A percentile compares a stretch with the other conserved stretches of the same genome.
Conservation (phyloP, 148 eudicot species). For the Polygonum maritimum region DNA sequence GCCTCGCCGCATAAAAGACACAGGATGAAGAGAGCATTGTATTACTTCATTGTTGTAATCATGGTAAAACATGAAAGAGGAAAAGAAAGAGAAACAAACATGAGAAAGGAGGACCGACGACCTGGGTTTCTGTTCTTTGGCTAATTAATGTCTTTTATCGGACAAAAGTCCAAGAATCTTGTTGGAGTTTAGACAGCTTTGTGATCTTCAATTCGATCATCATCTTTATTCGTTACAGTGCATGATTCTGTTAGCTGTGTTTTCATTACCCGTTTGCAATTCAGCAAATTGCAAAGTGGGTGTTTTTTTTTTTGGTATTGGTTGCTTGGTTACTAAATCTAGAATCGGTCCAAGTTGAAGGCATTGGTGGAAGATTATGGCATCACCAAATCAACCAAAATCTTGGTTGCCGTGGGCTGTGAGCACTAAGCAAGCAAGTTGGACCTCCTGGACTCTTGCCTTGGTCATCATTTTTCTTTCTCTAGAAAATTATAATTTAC, state of each 20-base stretch:
- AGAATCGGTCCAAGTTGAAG: background rate
- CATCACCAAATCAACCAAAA: constrained; percentile 8
- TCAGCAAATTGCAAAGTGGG: constrained; percentile 2
- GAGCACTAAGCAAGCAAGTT: constrained; percentile 6
- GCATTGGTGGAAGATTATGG: background rate
- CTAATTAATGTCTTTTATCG: background rate
- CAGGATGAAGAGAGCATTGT: background rate
- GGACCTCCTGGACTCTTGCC: background rate
- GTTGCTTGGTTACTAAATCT: background rate
- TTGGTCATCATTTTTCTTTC: background rate
- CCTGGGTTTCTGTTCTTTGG: background rate
- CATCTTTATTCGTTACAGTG: background rate
- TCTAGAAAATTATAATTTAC: background rate
- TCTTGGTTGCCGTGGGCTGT: constrained; percentile 5
- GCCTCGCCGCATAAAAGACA: constrained; percentile 19
- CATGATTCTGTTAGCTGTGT: background rate
- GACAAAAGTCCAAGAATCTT: constrained; percentile 1
- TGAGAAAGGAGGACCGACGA: background rate
- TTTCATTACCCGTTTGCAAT: background rate
- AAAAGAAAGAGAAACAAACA: background rate
- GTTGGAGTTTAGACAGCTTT: constrained; percentile 5
- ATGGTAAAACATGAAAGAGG: background rate
- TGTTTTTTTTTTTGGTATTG: background rate
- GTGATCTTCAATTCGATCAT: background rate
- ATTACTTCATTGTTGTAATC: background rate